Base-by-base conservation (phyloP, 148 eudicot species). In the Amaranthus hypochondriacus region DNA sequence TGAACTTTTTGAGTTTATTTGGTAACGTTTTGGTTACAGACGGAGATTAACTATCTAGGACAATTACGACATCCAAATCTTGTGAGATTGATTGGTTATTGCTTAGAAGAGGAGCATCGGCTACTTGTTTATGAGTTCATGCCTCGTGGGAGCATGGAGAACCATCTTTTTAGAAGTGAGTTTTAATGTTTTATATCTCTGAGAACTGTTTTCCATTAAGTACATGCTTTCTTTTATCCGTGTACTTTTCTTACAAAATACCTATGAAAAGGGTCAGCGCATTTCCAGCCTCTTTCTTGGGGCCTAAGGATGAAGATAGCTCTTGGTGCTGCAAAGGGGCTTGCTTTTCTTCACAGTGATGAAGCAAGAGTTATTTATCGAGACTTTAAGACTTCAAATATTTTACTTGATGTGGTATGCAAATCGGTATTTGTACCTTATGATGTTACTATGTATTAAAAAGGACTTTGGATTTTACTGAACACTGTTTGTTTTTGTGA, bases 61-160 rank as follows among this genome's bases (percentile, higher is more conserved):
- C 81, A 74, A 49, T 61, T 79, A 59, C 74, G 74, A 7, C 81
- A 79, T 65, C 70, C 81, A 9, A 74, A 79, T 43, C 78, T 79
- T 69, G 81, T 79, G 74, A 79, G 66, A 51, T 69, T 79, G 78
- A 73, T 79, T 69, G 81, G 81, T 14, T 79, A 79, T 69, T 79
- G 81, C 64, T 42, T 79, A 63, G 81, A 79, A 69, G 81, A 79
- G 70, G 81, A 79, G 68, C 81, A 79, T 56, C 74, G 81, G 65
- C 77, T 79, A 53, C 70, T 79, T 44, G 74, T 79, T 28, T 79
- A 79, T 43, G 81, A 79, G 66, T 79, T 79, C 66, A 79, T 79
- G 81, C 81, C 81, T 74, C 81, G 81, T 48, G 78, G 78, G 43
- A 79, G 81, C 70, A 68, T 79, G 81, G 81, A 79, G 70, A 79